Evolutionary conservation across 352 stramenopile genomes (phyloP).

Genomic region (Pythium rhizo-oryzae): DNA sequence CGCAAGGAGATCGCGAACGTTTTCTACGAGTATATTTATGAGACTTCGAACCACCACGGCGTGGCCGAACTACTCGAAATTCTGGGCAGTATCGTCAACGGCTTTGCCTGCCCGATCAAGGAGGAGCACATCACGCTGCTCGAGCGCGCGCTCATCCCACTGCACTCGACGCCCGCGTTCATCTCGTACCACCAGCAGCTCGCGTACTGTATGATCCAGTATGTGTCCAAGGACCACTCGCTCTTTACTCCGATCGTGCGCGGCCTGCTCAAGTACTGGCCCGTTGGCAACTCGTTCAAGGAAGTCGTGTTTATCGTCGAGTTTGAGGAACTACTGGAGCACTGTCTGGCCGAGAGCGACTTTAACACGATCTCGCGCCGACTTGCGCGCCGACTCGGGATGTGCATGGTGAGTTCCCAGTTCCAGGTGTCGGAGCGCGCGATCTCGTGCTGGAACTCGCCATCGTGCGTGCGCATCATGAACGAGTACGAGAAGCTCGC

Average conservation of each 20-base stretch:
- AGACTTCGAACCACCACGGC: conserved; percentile 88
- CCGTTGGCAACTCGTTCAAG: conserved; percentile 87
- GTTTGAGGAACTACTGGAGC: conserved; percentile 89
- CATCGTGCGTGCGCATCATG: conserved; percentile 85
- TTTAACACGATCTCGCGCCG: conserved; percentile 67
- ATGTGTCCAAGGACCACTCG: conserved; percentile 87
- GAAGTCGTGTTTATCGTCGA: conserved; percentile 90
- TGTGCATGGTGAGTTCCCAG: conserved; percentile 83
- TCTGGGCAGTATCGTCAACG: conserved; percentile 88
- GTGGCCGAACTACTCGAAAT: conserved; percentile 89
- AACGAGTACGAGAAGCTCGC: conserved; percentile 89
- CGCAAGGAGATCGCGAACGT: conserved; percentile 87
- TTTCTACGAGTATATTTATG: conserved; percentile 94
- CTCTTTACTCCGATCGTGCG: conserved; percentile 84
- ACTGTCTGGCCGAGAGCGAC: conserved; percentile 79
- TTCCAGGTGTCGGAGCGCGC: conserved; percentile 86
- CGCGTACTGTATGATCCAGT: conserved; percentile 91
- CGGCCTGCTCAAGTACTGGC: conserved; percentile 84
- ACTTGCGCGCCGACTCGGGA: conserved; percentile 63
- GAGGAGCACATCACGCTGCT: conserved; percentile 86
- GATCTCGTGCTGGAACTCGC: conserved; percentile 83
- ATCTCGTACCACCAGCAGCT: conserved; percentile 90
- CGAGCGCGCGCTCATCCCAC: conserved; percentile 82
- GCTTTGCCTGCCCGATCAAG: conserved; percentile 90
- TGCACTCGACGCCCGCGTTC: conserved; percentile 85